Evolutionary conservation across 768 basidiomycete species (phyloP).

Genomic region (Collybia sordida): DNA sequence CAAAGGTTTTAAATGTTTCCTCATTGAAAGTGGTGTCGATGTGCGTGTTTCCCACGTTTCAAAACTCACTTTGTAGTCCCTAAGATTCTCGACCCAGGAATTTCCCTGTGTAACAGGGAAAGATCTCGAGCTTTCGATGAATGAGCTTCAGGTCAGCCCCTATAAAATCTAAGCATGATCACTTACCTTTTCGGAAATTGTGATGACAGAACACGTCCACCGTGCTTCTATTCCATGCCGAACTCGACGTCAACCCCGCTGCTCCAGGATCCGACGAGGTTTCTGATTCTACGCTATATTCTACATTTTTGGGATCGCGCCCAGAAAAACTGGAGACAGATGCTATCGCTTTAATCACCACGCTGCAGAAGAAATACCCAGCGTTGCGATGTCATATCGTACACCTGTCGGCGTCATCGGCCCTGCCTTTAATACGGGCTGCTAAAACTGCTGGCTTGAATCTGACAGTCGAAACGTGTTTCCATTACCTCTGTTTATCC

Average conservation of each 20-base stretch:
- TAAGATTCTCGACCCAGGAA: conserved; percentile 56
- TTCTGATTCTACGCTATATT: conserved; percentile 57
- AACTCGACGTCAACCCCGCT: conserved; percentile 41
- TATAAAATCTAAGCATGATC: conserved; percentile 3
- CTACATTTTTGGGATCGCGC: conserved; percentile 84
- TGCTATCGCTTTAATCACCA: conserved; percentile 78
- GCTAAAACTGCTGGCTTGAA: conserved; percentile 65
- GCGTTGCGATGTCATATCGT: conserved; percentile 88
- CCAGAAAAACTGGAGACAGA: conserved; percentile 77
- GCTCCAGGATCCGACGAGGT: background rate
- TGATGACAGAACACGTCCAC: conserved; percentile 56
- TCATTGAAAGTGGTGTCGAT: conserved; percentile 94
- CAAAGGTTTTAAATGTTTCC: conserved; percentile 95
- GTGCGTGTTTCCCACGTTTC: conserved; percentile 37
- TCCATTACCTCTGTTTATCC: conserved; percentile 88
- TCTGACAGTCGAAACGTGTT: conserved; percentile 94
- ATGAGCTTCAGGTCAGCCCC: conserved; percentile 60
- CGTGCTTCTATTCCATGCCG: conserved; percentile 90
- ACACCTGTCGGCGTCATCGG: conserved; percentile 85
- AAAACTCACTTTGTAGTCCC: background rate
- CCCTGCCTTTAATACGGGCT: conserved; percentile 72
- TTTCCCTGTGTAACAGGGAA: conserved; percentile 82
- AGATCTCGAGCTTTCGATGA: conserved; percentile 72
- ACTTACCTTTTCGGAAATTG: conserved; percentile 1
- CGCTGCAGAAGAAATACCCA: conserved; percentile 61